phyloP scores from a whole-genome alignment of 768 basidiomycete species.

The Tylopilus plumbeoviolaceoides region DNA sequence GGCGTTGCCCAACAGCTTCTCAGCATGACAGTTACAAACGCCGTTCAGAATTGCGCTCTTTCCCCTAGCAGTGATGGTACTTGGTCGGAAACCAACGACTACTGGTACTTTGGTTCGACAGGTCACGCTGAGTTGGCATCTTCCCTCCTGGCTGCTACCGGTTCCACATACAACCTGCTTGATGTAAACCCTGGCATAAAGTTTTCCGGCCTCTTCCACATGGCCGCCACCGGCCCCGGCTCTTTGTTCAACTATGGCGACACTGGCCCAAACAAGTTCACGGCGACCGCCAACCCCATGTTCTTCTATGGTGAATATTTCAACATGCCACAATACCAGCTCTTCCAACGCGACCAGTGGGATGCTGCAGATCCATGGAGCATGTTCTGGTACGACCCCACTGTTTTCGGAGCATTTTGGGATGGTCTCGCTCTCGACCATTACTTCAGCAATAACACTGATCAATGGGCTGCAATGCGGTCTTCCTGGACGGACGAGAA shows the following conservation, averaged over 20 bases:
- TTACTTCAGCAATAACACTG: conserved; percentile 66
- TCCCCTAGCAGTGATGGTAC: conserved; percentile 71
- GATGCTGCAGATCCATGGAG: conserved; percentile 82
- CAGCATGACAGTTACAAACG: conserved; percentile 65
- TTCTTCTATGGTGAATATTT: conserved; percentile 71
- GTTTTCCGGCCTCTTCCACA: conserved; percentile 82
- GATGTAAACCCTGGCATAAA: conserved; percentile 64
- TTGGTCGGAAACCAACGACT: conserved; percentile 92
- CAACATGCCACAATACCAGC: conserved; percentile 66
- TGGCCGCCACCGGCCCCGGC: conserved; percentile 82
- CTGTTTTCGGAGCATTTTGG: conserved; percentile 88
- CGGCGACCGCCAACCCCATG: conserved; percentile 87
- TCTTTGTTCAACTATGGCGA: conserved; percentile 70
- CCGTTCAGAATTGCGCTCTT: conserved; percentile 68
- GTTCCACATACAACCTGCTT: conserved; percentile 74
- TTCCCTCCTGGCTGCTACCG: conserved; percentile 80
- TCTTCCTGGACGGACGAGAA: conserved; percentile 88
- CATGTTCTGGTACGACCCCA: conserved; percentile 94
- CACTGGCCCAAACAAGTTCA: conserved; percentile 85
- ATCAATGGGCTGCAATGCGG: conserved; percentile 90
- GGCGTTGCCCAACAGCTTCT: conserved; percentile 68
- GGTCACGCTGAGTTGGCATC: conserved; percentile 87
- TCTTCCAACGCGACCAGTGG: conserved; percentile 87
- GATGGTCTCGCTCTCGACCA: conserved; percentile 76
- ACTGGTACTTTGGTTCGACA: conserved; percentile 94